Percentiles rank a stretch among this genome's conserved stretches.
These are phyloP conservation scores for Salvia miltiorrhiza DNA, from an alignment of 257 asterid genomes.

Conservation along the genomic window DNA sequence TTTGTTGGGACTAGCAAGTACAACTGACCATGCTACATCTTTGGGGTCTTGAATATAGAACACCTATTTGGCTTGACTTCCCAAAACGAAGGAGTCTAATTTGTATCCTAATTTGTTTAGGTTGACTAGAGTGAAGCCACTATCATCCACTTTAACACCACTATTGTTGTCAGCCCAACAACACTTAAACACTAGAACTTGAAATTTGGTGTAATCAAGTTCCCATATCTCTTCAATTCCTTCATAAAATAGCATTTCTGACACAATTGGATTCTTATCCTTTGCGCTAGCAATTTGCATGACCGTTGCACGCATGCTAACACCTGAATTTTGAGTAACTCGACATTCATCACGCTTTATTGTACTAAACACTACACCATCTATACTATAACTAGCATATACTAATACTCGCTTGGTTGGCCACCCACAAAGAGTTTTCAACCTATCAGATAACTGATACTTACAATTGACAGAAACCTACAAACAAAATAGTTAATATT, in stretches of 20 bases:
- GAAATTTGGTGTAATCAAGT: neutral
- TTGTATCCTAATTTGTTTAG: neutral
- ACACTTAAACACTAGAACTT: neutral
- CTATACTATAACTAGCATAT: too few relatives aligned
- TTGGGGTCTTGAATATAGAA: neutral
- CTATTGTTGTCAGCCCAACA: neutral
- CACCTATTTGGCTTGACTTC: neutral
- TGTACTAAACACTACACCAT: neutral
- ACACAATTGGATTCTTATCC: too few relatives aligned
- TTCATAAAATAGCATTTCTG: neutral
- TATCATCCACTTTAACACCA: neutral
- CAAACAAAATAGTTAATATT: too few relatives aligned
- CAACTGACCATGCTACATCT: neutral
- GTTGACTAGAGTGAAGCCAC: neutral
- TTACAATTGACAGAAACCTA: too few relatives aligned
- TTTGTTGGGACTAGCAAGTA: too few relatives aligned
- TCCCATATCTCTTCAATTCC: neutral
- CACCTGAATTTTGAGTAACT: neutral
- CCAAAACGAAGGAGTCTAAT: too few relatives aligned
- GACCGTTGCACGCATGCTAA: neutral
- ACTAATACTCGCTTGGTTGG: too few relatives aligned
- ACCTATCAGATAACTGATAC: too few relatives aligned
- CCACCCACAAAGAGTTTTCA: too few relatives aligned
- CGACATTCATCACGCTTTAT: neutral
- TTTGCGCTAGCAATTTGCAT: too few relatives aligned